Evolutionary conservation across 2,329 filamentous ascomycete species (phyloP), one percentile per base, ranked within the genome.

Genomic region (Beauveria medogensis): DNA sequence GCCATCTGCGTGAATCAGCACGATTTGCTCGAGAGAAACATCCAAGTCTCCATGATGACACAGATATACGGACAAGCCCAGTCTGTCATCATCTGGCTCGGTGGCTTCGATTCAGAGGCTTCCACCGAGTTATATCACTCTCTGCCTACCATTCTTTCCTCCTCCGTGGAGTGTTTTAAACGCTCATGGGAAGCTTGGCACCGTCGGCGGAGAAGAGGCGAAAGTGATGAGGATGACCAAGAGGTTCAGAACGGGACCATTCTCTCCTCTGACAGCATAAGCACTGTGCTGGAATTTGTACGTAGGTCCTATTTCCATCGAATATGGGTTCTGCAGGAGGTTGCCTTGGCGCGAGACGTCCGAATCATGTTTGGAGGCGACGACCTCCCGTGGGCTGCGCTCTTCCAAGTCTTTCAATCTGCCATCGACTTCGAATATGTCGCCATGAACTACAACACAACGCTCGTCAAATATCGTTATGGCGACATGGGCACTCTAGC

Each of bases 241-340:
- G 58, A 58, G 5, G 69, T 65, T 2, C 56, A 61, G 0, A 20
- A 8, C 2, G 51, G 59, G 3, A 41, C 55, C 3, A 53, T 59
- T 41, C 20, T 60, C 3, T 55, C 58, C 0, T 62, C 62, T 14
- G 24, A 43, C 1, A 50, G 16, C 24, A 34, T 60, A 8, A n/a
- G 22, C 3, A 30, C 20, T 9, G 40, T 60, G 20, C 41, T 60
- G 3, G 58, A 60, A 7, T 60, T 60, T 30, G 58, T 60, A 18
- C 58, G 58, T 16, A 37, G 43, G 1, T 52, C 62, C 0, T 65
- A 64, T 58, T 67, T 67, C 16, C 57, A 63, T 18, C 65, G 65
- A 20, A 65, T 64, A 12, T 67, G 65, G 65, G 59, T 67, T 1
- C 51, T 66, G 0, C 65, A 67, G 9, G 65, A 67, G 14, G 56